phyloP scores from a whole-genome alignment of 2,329 filamentous ascomycete genomes.

The Beauveria asiatica region DNA sequence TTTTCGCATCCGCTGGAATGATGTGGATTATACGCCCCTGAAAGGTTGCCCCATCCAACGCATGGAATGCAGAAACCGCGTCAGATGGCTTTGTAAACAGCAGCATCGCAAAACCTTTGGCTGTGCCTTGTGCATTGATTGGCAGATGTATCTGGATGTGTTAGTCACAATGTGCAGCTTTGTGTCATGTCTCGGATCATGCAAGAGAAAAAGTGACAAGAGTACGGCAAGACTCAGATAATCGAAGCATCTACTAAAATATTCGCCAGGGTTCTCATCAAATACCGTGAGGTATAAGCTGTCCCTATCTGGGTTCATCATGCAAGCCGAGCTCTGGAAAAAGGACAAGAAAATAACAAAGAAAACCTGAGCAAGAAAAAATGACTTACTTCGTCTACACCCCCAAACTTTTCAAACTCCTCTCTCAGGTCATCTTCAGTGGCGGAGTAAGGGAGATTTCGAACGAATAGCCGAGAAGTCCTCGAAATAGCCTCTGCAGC shows the following conservation, averaged over 20 bases:
- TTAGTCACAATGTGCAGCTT: constrained; percentile 19
- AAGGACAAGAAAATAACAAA: constrained; percentile 9
- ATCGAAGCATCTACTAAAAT: constrained; percentile 99
- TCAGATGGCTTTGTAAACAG: constrained; percentile 64
- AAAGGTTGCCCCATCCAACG: constrained; percentile 76
- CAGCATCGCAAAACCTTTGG: constrained; percentile 87
- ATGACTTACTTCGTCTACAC: constrained; percentile 74
- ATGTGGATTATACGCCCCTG: constrained; percentile 90
- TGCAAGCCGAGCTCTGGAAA: constrained; percentile 26
- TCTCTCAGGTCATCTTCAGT: constrained; percentile 68
- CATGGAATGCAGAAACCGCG: constrained; percentile 70
- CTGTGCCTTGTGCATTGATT: constrained; percentile 59
- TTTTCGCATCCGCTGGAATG: constrained; percentile 74
- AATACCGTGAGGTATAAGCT: constrained; percentile 82
- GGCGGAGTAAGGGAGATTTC: constrained; percentile 77
- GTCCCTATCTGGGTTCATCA: constrained; percentile 99
- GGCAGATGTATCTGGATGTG: constrained; percentile 72
- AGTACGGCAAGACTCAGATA: constrained; percentile 51
- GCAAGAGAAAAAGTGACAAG: constrained; percentile 17
- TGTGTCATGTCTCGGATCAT: constrained; percentile 12
- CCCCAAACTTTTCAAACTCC: constrained; percentile 64
- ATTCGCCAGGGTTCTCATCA: constrained; percentile 86
- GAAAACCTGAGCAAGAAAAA: constrained; percentile 2
- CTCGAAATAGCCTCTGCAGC: constrained; percentile 54
- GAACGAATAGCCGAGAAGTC: constrained; percentile 74